Percentiles rank a stretch among this genome's conserved stretches.
These are phyloP conservation scores for Globisporangium megalacanthum DNA, from an alignment of 352 stramenopile species.

Conservation along the genomic window DNA sequence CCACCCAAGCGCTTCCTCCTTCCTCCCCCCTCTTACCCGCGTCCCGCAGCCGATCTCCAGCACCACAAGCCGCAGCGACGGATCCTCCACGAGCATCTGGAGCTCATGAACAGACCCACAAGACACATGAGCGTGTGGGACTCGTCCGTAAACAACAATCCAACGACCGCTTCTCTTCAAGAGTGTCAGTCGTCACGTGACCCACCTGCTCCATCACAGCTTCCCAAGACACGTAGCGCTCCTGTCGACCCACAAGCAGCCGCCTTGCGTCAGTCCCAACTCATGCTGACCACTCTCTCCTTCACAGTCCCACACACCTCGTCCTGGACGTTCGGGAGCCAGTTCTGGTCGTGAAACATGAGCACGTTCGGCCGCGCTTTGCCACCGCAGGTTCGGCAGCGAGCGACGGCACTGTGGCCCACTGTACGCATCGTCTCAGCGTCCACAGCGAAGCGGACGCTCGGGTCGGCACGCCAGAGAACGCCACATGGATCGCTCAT, in stretches of 20 bases:
- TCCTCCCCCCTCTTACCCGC: slow-evolving; percentile 26
- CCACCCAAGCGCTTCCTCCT: background rate
- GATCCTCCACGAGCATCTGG: slow-evolving; percentile 67
- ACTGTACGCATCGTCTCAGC: slow-evolving; percentile 54
- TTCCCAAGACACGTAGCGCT: slow-evolving; percentile 73
- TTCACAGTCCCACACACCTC: slow-evolving; percentile 35
- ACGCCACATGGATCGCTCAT: slow-evolving; percentile 29
- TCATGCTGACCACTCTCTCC: background rate
- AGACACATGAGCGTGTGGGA: background rate
- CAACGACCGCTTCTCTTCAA: background rate
- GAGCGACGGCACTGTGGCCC: slow-evolving; percentile 20
- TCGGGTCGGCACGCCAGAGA: slow-evolving; percentile 46
- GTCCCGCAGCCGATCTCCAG: slow-evolving; percentile 82
- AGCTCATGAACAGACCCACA: background rate
- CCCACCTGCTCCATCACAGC: slow-evolving; percentile 64
- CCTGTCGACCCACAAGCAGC: slow-evolving; percentile 15
- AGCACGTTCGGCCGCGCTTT: slow-evolving; percentile 83
- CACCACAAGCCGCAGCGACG: slow-evolving; percentile 56
- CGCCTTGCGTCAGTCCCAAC: background rate
- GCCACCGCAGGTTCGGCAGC: slow-evolving; percentile 50
- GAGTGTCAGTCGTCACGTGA: background rate
- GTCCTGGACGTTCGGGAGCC: slow-evolving; percentile 64
- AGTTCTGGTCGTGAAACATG: slow-evolving; percentile 89
- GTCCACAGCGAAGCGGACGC: slow-evolving; percentile 66
- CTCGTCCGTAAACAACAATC: no score